phyloP scores from a whole-genome alignment of 1,284 basidiomycete genomes.

The Papiliotrema nemorosa region DNA sequence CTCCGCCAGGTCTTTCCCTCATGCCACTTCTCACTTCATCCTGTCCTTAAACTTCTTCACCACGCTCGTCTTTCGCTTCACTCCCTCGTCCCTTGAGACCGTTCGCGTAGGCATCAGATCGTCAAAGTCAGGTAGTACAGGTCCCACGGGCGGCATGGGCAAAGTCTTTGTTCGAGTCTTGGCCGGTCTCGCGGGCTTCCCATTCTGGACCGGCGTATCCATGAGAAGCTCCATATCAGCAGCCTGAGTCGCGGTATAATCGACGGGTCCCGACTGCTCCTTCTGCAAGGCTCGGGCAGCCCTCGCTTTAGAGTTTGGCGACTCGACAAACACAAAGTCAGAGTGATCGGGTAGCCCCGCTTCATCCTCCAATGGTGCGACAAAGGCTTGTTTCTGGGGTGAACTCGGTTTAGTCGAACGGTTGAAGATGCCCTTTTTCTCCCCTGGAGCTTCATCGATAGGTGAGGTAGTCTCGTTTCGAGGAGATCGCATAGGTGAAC shows the following conservation, averaged over 20 bases:
- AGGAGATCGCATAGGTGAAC: conserved; percentile 6
- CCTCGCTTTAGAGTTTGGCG: conserved; percentile 28
- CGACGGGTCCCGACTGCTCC: neutral
- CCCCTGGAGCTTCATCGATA: neutral
- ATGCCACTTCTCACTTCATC: conserved; percentile 18
- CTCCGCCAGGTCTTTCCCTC: too few relatives aligned
- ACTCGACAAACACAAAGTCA: conserved; percentile 32
- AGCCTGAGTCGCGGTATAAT: neutral
- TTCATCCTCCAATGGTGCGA: neutral
- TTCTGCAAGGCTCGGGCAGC: conserved; percentile 19
- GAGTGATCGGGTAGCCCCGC: neutral
- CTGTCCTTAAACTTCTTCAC: conserved; percentile 47
- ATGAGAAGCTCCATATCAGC: neutral
- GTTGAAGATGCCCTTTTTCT: neutral
- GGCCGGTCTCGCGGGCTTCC: neutral
- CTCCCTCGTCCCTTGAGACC: conserved; percentile 9
- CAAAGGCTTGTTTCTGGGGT: neutral
- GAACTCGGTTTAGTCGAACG: neutral
- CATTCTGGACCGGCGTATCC: neutral
- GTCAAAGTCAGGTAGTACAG: conserved; percentile 48
- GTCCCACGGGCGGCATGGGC: conserved; percentile 41
- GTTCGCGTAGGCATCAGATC: conserved; percentile 24
- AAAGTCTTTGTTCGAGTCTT: conserved; percentile 28
- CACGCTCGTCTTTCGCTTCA: conserved; percentile 45
- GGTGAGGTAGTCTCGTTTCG: neutral